These are phyloP conservation scores for Phanerodontia chrysosporium DNA, from an alignment of 768 basidiomycete species.

Conservation along the genomic window DNA sequence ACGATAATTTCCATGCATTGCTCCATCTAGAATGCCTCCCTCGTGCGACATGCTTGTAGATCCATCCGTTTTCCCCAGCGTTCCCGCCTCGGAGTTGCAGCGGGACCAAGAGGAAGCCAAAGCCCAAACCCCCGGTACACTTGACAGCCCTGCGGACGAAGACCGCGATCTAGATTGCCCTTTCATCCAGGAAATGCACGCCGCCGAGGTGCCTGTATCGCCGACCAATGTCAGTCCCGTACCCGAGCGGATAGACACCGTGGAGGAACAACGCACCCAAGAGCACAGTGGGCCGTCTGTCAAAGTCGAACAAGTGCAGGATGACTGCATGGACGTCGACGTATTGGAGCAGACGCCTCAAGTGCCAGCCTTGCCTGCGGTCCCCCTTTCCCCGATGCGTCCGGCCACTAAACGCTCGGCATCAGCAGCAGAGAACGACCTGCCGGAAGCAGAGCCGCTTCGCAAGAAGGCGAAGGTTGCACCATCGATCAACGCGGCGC, in stretches of 20 bases:
- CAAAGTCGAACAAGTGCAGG: not conserved
- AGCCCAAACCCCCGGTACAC: not conserved
- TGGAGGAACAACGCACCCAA: not conserved
- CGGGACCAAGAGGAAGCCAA: not conserved
- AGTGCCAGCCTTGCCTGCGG: not conserved
- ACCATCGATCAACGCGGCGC: not conserved
- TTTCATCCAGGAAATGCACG: not conserved
- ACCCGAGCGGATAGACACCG: not conserved
- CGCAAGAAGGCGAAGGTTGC: constrained; percentile 20
- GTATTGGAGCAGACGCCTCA: not conserved
- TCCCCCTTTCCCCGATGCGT: constrained; percentile 35
- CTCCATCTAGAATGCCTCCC: not conserved
- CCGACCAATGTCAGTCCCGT: not conserved
- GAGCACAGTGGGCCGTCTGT: not conserved
- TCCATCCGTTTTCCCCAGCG: not conserved
- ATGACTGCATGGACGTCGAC: constrained; percentile 8
- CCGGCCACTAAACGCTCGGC: constrained; percentile 45
- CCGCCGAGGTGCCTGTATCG: not conserved
- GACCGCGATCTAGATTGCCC: not conserved
- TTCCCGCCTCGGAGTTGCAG: not conserved
- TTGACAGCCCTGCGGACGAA: not conserved
- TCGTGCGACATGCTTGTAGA: not conserved
- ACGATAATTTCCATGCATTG: not conserved
- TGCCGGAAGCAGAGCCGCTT: constrained; percentile 25
- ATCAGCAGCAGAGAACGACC: constrained; percentile 20